Conservation (phyloP, 2,329 filamentous ascomycete species). For the Scedosporium aurantiacum region DNA sequence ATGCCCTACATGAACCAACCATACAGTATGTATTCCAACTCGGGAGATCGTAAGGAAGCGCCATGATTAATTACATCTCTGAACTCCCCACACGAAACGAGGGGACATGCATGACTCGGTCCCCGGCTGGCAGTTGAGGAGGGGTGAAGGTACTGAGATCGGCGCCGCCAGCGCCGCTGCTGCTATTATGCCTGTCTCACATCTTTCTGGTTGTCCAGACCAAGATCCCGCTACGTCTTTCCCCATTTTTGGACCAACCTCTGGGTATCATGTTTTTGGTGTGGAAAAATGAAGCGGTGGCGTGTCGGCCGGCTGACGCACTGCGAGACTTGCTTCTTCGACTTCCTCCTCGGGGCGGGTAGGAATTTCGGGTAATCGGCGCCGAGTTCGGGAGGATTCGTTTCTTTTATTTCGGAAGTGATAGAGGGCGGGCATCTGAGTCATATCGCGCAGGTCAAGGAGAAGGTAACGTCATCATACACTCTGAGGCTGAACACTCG, state of each 20-base stretch:
- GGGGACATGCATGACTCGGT: too few relatives aligned
- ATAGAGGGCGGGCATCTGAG: not conserved
- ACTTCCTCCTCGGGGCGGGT: not conserved
- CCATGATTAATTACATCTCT: too few relatives aligned
- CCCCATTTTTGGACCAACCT: not conserved
- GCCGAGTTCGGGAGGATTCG: not conserved
- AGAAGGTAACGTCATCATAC: constrained; percentile 22
- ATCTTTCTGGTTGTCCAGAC: not conserved
- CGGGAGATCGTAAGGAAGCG: too few relatives aligned
- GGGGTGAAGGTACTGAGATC: too few relatives aligned
- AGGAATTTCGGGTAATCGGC: not conserved
- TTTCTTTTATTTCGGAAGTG: not conserved
- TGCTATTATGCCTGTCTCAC: not conserved
- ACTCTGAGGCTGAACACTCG: constrained; percentile 45
- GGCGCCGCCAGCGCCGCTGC: too few relatives aligned
- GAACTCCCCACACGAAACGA: too few relatives aligned
- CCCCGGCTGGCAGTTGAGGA: too few relatives aligned
- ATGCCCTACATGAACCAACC: too few relatives aligned
- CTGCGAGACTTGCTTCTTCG: not conserved
- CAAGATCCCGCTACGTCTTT: not conserved
- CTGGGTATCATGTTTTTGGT: not conserved
- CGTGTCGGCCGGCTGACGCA: not conserved
- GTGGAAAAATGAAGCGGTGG: not conserved
- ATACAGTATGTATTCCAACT: too few relatives aligned
- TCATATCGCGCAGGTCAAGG: not conserved